These are phyloP conservation scores for Geosmithia flava DNA, from an alignment of 2,329 filamentous ascomycete species.

Conservation along the genomic window DNA sequence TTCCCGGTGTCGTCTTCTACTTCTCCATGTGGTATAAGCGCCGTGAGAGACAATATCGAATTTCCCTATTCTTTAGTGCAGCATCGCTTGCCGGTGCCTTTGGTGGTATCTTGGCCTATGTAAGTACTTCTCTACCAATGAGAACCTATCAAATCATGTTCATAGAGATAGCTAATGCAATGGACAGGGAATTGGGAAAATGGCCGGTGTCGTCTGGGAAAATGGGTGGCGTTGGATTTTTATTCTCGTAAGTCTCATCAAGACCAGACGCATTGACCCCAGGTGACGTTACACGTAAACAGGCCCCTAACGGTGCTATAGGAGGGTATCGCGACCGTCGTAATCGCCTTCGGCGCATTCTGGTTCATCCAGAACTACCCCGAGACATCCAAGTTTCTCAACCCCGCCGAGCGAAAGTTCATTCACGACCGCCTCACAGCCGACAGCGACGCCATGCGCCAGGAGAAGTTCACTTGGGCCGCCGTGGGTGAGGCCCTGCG, in stretches of 20 bases:
- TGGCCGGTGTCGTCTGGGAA: conserved; percentile 36
- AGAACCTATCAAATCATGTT: background rate
- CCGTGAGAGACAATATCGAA: conserved; percentile 38
- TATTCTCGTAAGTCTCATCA: conserved; percentile 30
- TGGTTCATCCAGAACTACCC: conserved; percentile 58
- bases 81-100: conserved; percentile 44
- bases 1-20: conserved; percentile 37
- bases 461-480: conserved; percentile 57
- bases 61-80: conserved; percentile 43
- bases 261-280: too few relatives aligned
- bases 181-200: conserved; percentile 39
- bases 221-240: conserved; percentile 49
- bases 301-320: conserved; percentile 6
- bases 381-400: conserved; percentile 43
- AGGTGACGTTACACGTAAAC: background rate
- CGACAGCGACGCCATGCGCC: conserved; percentile 57
- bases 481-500: conserved; percentile 51
- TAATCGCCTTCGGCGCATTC: conserved; percentile 35
- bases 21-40: conserved; percentile 44
- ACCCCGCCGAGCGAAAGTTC: conserved; percentile 37
- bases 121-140: conserved; percentile 10
- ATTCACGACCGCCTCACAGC: conserved; percentile 51
- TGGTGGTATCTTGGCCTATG: conserved; percentile 42
- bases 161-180: background rate
- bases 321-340: conserved; percentile 43